Percentiles rank a stretch among this genome's conserved stretches.
phyloP scores from a whole-genome alignment of 78 protist species.

The Cavenderia fasciculata region DNA sequence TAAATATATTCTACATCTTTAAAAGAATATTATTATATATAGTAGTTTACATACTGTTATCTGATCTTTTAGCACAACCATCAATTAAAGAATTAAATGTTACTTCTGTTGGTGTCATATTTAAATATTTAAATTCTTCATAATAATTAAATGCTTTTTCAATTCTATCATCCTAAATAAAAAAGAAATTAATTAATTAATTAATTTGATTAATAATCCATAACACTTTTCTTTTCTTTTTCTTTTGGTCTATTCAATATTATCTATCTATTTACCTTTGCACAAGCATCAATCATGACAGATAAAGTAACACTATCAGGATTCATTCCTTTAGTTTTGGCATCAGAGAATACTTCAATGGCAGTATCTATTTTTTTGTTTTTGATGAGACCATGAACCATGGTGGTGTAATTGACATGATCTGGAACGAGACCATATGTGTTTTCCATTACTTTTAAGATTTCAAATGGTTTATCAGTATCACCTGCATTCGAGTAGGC shows the following conservation, averaged over 20 bases:
- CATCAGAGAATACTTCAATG: constrained; percentile 43
- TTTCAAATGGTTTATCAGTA: constrained; percentile 29
- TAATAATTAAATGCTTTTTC: constrained; percentile 63
- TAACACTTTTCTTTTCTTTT: too few relatives aligned
- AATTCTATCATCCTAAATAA: constrained; percentile 10
- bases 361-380: constrained; percentile 3
- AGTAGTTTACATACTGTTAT: neutral
- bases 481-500: constrained; percentile 1
- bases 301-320: constrained; percentile 60
- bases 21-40: too few relatives aligned
- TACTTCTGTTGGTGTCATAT: constrained; percentile 50
- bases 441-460: constrained; percentile 18
- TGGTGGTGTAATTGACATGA: constrained; percentile 55
- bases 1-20: neutral
- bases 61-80: constrained; percentile 68
- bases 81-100: constrained; percentile 51
- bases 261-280: constrained; percentile 10
- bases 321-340: constrained; percentile 56
- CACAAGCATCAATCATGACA: constrained; percentile 64
- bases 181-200: too few relatives aligned
- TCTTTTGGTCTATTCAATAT: too few relatives aligned
- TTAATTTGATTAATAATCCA: too few relatives aligned
- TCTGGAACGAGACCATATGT: constrained; percentile 32
- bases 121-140: constrained; percentile 61
- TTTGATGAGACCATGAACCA: constrained; percentile 16